A percentile compares a stretch with the other conserved stretches of the same genome.
Evolutionary conservation across 176 grass and related monocot genomes (phyloP).

Genomic region (Rhynchospora tenuis): DNA sequence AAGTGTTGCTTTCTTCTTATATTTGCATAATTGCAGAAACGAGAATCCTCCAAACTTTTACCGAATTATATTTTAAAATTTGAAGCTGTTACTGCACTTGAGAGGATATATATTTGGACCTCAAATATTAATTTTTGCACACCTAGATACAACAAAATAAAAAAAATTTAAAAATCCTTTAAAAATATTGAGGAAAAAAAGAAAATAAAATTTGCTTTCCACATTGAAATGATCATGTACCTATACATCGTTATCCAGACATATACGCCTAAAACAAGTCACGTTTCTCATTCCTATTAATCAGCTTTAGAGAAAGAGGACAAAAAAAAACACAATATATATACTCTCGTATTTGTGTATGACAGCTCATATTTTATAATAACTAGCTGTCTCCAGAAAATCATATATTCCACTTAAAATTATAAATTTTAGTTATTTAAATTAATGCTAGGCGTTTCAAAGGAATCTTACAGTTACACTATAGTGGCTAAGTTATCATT

Average conservation of each 20-base stretch:
- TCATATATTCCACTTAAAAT: background rate
- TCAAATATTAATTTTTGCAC: too few species aligned
- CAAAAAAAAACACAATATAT: background rate
- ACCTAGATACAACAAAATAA: too few species aligned
- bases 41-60: background rate
- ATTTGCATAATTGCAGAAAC: background rate
- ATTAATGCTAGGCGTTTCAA: background rate
- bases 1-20: background rate
- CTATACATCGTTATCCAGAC: background rate
- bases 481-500: background rate
- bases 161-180: too few species aligned
- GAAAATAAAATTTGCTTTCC: background rate
- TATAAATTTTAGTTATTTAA: background rate
- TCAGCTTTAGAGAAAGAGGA: background rate
- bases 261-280: background rate
- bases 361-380: background rate
- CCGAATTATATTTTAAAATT: background rate
- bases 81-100: too few species aligned
- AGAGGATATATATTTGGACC: too few species aligned
- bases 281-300: background rate
- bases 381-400: background rate
- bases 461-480: background rate
- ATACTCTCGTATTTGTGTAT: background rate
- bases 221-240: background rate
- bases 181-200: background rate